phyloP scores from a whole-genome alignment of 2,329 filamentous ascomycete species.

The Plenodomus biglobosus region DNA sequence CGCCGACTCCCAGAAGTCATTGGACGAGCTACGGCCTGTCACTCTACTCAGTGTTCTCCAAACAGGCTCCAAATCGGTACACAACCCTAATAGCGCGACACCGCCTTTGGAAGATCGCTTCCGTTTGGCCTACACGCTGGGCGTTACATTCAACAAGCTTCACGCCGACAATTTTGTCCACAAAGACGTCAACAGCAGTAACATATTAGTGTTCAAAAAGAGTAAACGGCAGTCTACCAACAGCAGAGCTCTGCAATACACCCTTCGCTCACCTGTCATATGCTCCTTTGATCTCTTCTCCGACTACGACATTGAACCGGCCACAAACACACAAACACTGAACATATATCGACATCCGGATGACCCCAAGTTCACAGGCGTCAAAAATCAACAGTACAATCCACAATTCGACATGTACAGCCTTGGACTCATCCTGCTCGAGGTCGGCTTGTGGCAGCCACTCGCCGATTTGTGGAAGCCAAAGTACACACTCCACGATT shows the following conservation, averaged over 20 bases:
- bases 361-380: conserved; percentile 44
- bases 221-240: conserved; percentile 50
- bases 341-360: conserved; percentile 71
- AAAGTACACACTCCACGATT: conserved; percentile 61
- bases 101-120: conserved; percentile 72
- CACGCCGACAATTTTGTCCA: conserved; percentile 70
- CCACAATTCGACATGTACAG: conserved; percentile 67
- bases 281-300: conserved; percentile 76
- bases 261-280: conserved; percentile 68
- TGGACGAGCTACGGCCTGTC: conserved; percentile 44
- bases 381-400: conserved; percentile 29
- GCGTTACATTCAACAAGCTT: conserved; percentile 71
- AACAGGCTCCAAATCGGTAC: conserved; percentile 48
- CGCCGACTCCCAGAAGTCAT: conserved; percentile 56
- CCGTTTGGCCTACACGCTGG: conserved; percentile 70
- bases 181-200: conserved; percentile 67
- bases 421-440: conserved; percentile 70
- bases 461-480: conserved; percentile 61
- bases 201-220: conserved; percentile 64
- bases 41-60: conserved; percentile 53
- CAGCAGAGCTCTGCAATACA: conserved; percentile 47
- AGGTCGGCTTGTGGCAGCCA: conserved; percentile 74
- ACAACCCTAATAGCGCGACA: conserved; percentile 46
- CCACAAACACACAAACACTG: conserved; percentile 44
- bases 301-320: conserved; percentile 52